Base-by-base conservation (phyloP, 2,329 filamentous ascomycete genomes). In the Pseudonectria buxi region DNA sequence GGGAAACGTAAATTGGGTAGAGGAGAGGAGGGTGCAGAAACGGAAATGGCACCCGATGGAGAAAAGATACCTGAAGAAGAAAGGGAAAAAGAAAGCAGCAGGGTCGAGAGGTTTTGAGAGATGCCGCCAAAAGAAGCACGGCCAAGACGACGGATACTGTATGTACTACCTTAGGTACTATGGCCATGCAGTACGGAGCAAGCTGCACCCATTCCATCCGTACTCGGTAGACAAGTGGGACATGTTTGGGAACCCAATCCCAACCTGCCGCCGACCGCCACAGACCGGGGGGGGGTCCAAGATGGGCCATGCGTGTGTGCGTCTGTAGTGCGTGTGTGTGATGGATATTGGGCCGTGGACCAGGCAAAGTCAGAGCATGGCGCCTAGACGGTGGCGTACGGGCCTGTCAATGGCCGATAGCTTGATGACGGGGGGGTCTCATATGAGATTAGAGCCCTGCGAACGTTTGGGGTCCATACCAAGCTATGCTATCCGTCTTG, bases 391-490 rank as follows among this genome's bases (percentile, higher is more conserved):
- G 54, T 49, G 48, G 54, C 54, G 55, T 56, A 46, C 54, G 55
- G 57, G 55, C 55, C 54, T 63, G 59, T 64, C 56, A 67, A 55
- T 67, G 66, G 66, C 61, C 54, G 58, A 50, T 46, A 35, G n/a
- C n/a, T n/a, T n/a, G n/a, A n/a, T n/a, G n/a, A n/a, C n/a, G 45
- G 41, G 45, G 45, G 51, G 44, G 56, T 49, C 43, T 51, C 56
- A 60, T 63, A 64, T 67, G 62, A 68, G 65, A 68, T 66, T 64
- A 68, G 62, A 58, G 54, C 50, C 41, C 45, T 54, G 46, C 44
- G 44, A 45, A 49, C 45, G 50, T 46, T 55, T 41, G 47, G 45
- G n/a, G n/a, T n/a, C n/a, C n/a, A n/a, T n/a, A n/a, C n/a, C n/a
- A n/a, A n/a, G n/a, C n/a, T n/a, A n/a, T n/a, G n/a, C n/a, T n/a